Conservation (phyloP, 805 yeast genomes). For the Jamesozyma gamospora region DNA sequence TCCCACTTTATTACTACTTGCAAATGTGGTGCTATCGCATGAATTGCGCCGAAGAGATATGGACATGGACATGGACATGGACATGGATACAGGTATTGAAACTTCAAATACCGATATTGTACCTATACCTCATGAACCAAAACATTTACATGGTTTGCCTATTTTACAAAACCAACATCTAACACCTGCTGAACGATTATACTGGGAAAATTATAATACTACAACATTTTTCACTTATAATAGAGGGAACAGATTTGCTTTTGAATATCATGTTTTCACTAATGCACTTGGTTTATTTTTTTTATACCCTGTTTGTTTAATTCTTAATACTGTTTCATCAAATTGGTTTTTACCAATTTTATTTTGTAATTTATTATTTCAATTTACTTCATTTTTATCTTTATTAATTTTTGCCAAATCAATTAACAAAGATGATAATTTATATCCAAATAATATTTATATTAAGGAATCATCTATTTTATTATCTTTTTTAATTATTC, state of each 20-base stretch:
- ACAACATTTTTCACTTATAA: conserved; percentile 59
- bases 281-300: conserved; percentile 38
- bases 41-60: neutral
- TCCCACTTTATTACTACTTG: too few relatives aligned
- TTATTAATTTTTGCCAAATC: conserved; percentile 49
- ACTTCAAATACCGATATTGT: conserved; percentile 5
- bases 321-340: conserved; percentile 50
- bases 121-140: conserved; percentile 40
- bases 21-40: too few relatives aligned
- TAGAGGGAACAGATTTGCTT: conserved; percentile 37
- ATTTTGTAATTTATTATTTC: conserved; percentile 38
- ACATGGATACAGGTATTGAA: conserved; percentile 8
- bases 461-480: conserved; percentile 54
- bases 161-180: conserved; percentile 51
- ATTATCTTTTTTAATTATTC: conserved; percentile 42
- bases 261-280: conserved; percentile 45
- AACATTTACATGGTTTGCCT: conserved; percentile 60
- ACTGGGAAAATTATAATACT: conserved; percentile 73
- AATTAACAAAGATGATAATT: conserved; percentile 35
- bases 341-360: conserved; percentile 50
- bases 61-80: conserved; percentile 25
- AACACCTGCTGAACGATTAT: conserved; percentile 59
- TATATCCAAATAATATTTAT: conserved; percentile 75
- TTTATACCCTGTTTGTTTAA: conserved; percentile 58
- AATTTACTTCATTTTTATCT: conserved; percentile 42